A percentile compares a stretch with the other conserved stretches of the same genome.
Evolutionary conservation across 2,329 filamentous ascomycete genomes (phyloP).

Genomic region (Alternaria metachromatica): DNA sequence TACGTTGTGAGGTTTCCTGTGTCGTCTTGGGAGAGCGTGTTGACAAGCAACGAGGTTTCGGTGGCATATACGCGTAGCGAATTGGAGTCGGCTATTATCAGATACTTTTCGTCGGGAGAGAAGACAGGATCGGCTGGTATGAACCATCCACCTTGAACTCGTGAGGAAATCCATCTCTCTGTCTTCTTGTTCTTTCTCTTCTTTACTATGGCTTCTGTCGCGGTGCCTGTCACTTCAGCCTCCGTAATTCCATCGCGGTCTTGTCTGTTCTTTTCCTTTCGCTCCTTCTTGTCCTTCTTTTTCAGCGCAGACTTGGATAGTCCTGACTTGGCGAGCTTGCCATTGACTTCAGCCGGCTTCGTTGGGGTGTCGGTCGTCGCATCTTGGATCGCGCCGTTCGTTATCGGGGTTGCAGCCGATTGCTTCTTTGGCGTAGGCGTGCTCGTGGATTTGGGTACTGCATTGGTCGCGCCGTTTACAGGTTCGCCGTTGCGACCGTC

Average conservation of each 20-base stretch:
- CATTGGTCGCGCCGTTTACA: slow-evolving; percentile 15
- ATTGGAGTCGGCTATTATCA: slow-evolving; percentile 77
- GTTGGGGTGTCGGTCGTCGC: slow-evolving; percentile 15
- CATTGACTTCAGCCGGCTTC: not conserved
- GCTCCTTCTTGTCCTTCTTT: slow-evolving; percentile 14
- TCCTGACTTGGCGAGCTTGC: not conserved
- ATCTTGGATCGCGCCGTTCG: slow-evolving; percentile 13
- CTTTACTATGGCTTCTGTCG: slow-evolving; percentile 12
- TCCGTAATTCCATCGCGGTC: slow-evolving; percentile 1
- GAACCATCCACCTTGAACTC: slow-evolving; percentile 62
- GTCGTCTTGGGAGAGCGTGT: slow-evolving; percentile 65
- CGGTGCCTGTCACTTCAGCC: not conserved
- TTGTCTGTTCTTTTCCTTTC: slow-evolving; percentile 14
- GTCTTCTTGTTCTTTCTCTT: slow-evolving; percentile 29
- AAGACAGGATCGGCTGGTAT: slow-evolving; percentile 64
- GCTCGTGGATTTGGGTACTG: slow-evolving; percentile 20
- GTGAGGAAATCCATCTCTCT: slow-evolving; percentile 49
- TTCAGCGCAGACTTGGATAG: slow-evolving; percentile 12
- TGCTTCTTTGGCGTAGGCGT: slow-evolving; percentile 18
- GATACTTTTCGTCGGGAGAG: slow-evolving; percentile 63
- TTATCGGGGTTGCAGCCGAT: slow-evolving; percentile 17
- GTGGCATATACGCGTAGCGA: slow-evolving; percentile 83
- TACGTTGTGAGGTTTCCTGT: slow-evolving; percentile 57
- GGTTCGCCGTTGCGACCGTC: slow-evolving; percentile 21
- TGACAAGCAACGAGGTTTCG: slow-evolving; percentile 78